A percentile compares a stretch with the other conserved stretches of the same genome.
Evolutionary conservation across 805 yeast genomes (phyloP).

Genomic region (Barnettozyma vustinii): DNA sequence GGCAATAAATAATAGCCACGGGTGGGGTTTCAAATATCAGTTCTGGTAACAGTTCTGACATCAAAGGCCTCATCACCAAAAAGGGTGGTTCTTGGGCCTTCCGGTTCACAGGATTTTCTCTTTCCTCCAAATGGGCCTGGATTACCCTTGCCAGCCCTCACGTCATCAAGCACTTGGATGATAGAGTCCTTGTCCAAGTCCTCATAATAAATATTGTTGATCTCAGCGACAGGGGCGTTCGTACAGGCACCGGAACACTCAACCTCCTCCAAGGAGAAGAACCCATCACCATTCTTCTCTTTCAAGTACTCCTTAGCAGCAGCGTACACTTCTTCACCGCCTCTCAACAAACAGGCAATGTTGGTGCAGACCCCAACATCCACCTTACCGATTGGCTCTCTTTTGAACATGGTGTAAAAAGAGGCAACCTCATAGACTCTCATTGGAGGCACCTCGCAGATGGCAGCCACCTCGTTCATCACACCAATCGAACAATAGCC

Average conservation of each 20-base stretch:
- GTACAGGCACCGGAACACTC: constrained; percentile 93
- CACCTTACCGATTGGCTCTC: constrained; percentile 80
- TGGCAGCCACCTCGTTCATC: constrained; percentile 84
- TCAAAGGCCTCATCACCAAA: constrained; percentile 58
- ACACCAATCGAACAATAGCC: constrained; percentile 84
- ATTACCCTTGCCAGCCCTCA: constrained; percentile 54
- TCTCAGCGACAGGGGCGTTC: constrained; percentile 83
- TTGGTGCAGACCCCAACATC: constrained; percentile 85
- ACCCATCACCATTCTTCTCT: constrained; percentile 67
- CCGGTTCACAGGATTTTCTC: constrained; percentile 74
- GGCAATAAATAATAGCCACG: constrained; percentile 1
- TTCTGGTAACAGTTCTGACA: constrained; percentile 64
- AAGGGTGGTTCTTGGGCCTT: constrained; percentile 61
- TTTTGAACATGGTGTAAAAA: constrained; percentile 86
- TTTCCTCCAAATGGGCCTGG: constrained; percentile 64
- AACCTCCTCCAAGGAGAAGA: constrained; percentile 80
- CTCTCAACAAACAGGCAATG: constrained; percentile 84
- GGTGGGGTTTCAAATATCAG: constrained; percentile 45
- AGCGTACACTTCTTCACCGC: constrained; percentile 71
- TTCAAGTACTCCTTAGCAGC: constrained; percentile 57
- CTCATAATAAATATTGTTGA: constrained; percentile 79
- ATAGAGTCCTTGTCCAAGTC: constrained; percentile 70
- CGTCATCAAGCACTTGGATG: constrained; percentile 51
- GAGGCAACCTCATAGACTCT: constrained; percentile 91
- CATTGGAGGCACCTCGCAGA: constrained; percentile 89